Base-by-base conservation (phyloP, 108 stramenopile genomes). In the Stephanodiscus triporus region DNA sequence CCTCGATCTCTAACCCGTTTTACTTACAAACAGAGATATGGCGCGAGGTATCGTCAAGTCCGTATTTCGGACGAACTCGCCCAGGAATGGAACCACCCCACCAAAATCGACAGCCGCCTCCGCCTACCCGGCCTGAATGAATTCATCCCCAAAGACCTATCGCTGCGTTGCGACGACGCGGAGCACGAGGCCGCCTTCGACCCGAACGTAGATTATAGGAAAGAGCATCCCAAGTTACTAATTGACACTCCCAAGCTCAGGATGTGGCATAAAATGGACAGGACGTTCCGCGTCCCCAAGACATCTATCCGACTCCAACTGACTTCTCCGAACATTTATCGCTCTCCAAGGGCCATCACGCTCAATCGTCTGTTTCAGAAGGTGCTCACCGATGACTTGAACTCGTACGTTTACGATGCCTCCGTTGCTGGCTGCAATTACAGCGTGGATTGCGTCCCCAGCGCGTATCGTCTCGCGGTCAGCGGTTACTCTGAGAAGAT, bases 371-470 rank as follows among this genome's bases (percentile, higher is more conserved):
- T 96, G 17, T 96, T 87, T 63, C 85, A 90, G 63, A 78, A 88
- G 53, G 85, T 96, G 9, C 68, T 96, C 62, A 91, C 80, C 14
- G 95, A 96, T 60, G 92, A 92, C 73, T 68, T 96, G 37, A 96
- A 96, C 51, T 89, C 87, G 0, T 90, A 83, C 55, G 87, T 92
- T 0, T 96, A 96, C 64, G 95, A 96, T 77, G 95, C 95, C n/a
- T 87, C 85, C 53, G 53, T 96, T 9, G 95, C 95, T 7, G 95
- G 95, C 7, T 90, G 91, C 70, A 89, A 78, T 69, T 93, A 93
- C 68, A 71, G 89, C 2, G 84, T 96, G 2, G 66, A 64, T 13
- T 85, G 87, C 57, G 60, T 78, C 24, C 92, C 92, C 10, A 75
- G 80, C 43, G 89, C 89, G n/a, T 90, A 83, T 54, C 75, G 82